Percentiles rank a stretch among this genome's conserved stretches.
These are phyloP conservation scores for Phytophthora agathidicida DNA, from an alignment of 352 stramenopile genomes.

Conservation along the genomic window DNA sequence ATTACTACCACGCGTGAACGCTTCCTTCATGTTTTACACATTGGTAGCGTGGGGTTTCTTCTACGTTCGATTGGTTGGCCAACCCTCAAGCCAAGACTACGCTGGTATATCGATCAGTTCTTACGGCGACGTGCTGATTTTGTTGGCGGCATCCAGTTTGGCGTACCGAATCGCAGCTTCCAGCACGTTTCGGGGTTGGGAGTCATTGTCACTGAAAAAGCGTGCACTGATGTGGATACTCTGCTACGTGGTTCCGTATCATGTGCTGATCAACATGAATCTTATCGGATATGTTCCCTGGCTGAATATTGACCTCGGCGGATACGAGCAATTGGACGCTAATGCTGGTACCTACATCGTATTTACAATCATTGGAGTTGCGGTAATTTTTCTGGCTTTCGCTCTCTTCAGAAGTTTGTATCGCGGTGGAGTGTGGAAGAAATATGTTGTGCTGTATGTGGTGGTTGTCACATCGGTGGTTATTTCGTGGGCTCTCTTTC, in stretches of 20 bases:
- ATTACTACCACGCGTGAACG: constrained; percentile 48
- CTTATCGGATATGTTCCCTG: constrained; percentile 74
- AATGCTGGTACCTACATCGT: constrained; percentile 74
- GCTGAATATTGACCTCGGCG: constrained; percentile 76
- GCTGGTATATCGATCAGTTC: constrained; percentile 47
- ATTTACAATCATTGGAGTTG: constrained; percentile 41
- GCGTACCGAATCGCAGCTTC: constrained; percentile 44
- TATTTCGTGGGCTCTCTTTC: constrained; percentile 63
- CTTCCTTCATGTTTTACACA: constrained; percentile 53
- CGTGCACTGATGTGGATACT: constrained; percentile 60
- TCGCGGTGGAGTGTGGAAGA: constrained; percentile 40
- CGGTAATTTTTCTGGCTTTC: constrained; percentile 37
- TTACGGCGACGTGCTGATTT: constrained; percentile 67
- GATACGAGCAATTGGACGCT: constrained; percentile 48
- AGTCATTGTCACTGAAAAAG: constrained; percentile 25
- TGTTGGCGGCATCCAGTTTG: constrained; percentile 58
- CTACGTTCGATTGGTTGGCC: constrained; percentile 70
- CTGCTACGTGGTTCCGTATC: constrained; percentile 74
- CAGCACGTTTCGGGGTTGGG: constrained; percentile 61
- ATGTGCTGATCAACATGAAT: constrained; percentile 79
- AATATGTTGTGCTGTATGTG: constrained; percentile 45
- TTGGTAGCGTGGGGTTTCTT: constrained; percentile 75
- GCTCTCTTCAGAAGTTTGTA: constrained; percentile 59
- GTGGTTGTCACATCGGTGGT: constrained; percentile 26
- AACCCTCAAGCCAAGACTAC: constrained; percentile 71